Evolutionary conservation across 2,329 filamentous ascomycete genomes (phyloP).

Genomic region (Botrytis galanthina): DNA sequence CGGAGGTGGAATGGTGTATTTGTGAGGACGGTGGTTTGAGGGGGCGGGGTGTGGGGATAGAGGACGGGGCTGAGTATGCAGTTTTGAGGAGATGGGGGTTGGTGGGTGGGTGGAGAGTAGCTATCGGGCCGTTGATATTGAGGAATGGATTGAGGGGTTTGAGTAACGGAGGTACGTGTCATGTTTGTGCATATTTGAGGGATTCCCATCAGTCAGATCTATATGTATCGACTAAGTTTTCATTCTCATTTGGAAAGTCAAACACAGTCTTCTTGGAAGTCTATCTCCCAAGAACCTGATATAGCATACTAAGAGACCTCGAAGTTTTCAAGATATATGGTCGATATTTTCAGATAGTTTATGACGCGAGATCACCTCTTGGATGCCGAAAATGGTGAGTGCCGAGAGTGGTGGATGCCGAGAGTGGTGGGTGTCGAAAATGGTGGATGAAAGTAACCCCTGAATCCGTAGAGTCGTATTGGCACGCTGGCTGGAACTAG

Average conservation of each 20-base stretch:
- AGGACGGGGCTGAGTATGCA: too few species aligned
- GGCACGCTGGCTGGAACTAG: neutral
- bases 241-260: neutral
- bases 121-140: neutral
- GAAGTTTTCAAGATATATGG: neutral
- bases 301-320: neutral
- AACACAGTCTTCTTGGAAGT: fast-evolving
- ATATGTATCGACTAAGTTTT: neutral
- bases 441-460: too few species aligned
- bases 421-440: neutral
- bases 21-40: neutral
- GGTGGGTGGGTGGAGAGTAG: neutral
- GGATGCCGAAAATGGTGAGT: neutral
- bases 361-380: neutral
- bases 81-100: too few species aligned
- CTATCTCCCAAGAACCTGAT: fast-evolving
- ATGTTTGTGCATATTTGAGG: neutral
- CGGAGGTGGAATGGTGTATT: neutral
- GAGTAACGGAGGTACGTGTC: neutral
- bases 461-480: neutral
- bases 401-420: too few species aligned
- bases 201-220: fast-evolving
- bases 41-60: too few species aligned
- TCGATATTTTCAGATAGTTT: too few species aligned
- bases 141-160: neutral